phyloP scores from a whole-genome alignment of 2,329 filamentous ascomycete genomes.

The Emergomyces africanus region DNA sequence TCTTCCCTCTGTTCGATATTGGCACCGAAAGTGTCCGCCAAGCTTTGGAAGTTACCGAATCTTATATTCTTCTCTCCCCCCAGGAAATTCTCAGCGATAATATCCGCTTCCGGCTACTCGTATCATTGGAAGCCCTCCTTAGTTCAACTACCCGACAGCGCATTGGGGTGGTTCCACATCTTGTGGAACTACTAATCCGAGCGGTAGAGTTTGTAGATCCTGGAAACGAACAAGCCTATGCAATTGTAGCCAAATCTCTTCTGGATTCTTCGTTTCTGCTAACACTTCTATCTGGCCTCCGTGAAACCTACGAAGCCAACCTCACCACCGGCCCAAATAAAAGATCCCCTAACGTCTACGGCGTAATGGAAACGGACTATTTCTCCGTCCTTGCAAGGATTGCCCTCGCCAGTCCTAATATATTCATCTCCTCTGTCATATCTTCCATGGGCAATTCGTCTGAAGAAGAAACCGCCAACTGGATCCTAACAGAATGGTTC shows the following conservation, averaged over 20 bases:
- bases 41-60: constrained; percentile 53
- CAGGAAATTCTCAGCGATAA: constrained; percentile 30
- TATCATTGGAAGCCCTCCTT: constrained; percentile 29
- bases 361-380: constrained; percentile 71
- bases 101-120: constrained; percentile 25
- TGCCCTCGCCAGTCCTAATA: constrained; percentile 54
- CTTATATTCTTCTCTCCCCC: constrained; percentile 55
- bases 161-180: constrained; percentile 28
- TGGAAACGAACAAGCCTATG: constrained; percentile 41
- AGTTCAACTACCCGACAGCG: constrained; percentile 26
- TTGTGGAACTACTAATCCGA: constrained; percentile 54
- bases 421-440: constrained; percentile 47
- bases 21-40: constrained; percentile 50
- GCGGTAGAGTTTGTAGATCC: constrained; percentile 51
- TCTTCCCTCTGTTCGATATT: constrained; percentile 54
- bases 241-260: constrained; percentile 53
- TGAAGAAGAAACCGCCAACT: constrained; percentile 25
- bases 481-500: constrained; percentile 38
- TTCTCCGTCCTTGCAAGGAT: constrained; percentile 71
- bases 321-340: constrained; percentile 72
- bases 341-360: constrained; percentile 55
- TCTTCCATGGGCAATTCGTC: constrained; percentile 20
- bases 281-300: constrained; percentile 52
- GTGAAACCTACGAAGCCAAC: constrained; percentile 57
- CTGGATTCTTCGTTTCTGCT: constrained; percentile 50